These are phyloP conservation scores for Mycena epipterygia DNA, from an alignment of 768 basidiomycete species.

Conservation along the genomic window DNA sequence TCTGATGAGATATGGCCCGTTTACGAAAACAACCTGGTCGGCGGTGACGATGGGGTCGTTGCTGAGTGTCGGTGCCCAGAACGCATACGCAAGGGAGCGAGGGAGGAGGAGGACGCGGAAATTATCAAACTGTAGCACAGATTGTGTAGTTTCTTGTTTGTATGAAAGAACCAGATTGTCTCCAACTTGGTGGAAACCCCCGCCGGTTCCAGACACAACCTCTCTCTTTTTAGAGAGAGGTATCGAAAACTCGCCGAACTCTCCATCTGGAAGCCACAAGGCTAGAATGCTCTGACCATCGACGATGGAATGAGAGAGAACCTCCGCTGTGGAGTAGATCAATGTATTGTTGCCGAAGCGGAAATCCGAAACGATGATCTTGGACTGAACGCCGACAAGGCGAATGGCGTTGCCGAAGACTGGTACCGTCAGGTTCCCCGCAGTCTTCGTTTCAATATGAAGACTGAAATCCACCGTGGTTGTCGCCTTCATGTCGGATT, in stretches of 20 bases:
- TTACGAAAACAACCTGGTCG: constrained; percentile 62
- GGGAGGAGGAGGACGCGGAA: constrained; percentile 49
- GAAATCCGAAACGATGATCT: constrained; percentile 67
- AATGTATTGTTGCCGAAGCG: constrained; percentile 63
- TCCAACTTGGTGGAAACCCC: constrained; percentile 30
- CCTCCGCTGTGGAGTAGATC: constrained; percentile 67
- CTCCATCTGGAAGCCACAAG: constrained; percentile 48
- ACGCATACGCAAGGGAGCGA: constrained; percentile 55
- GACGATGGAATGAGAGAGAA: constrained; percentile 62
- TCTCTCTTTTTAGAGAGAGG: constrained; percentile 48
- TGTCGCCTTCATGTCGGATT: constrained; percentile 62
- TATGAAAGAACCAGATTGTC: constrained; percentile 31
- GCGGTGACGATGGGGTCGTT: constrained; percentile 57
- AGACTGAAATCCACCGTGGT: constrained; percentile 56
- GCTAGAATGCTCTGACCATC: constrained; percentile 58
- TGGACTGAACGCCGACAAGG: constrained; percentile 66
- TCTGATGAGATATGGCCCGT: constrained; percentile 57
- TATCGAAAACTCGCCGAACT: constrained; percentile 42
- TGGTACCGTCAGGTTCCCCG: constrained; percentile 59
- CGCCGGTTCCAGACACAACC: constrained; percentile 48
- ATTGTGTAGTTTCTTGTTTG: constrained; percentile 53
- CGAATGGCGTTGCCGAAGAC: constrained; percentile 47
- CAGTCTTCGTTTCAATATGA: constrained; percentile 54
- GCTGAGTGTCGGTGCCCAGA: constrained; percentile 67
- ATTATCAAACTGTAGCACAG: constrained; percentile 57